Evolutionary conservation across 2,329 filamentous ascomycete genomes (phyloP).

Genomic region (Ceratocystis alfenasii): DNA sequence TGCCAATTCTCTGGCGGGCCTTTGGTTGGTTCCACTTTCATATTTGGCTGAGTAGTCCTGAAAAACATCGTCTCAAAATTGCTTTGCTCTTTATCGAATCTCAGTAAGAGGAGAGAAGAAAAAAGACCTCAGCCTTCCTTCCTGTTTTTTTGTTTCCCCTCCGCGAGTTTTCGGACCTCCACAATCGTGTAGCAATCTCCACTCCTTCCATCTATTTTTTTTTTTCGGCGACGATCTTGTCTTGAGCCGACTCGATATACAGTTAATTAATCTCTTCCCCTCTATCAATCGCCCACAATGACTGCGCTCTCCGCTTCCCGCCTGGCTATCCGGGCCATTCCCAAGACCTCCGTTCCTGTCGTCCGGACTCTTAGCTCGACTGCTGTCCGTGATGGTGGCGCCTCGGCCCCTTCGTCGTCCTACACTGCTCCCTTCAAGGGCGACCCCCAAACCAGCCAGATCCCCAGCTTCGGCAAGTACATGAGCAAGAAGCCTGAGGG

Average conservation of each 20-base stretch:
- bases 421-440: conserved; percentile 56
- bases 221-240: conserved; percentile 9
- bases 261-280: conserved; percentile 6
- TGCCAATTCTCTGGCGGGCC: conserved; percentile 12
- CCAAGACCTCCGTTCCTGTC: conserved; percentile 32
- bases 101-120: conserved; percentile 24
- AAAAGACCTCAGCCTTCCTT: conserved; percentile 40
- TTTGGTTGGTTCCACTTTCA: conserved; percentile 10
- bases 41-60: background rate
- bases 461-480: conserved; percentile 87
- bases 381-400: conserved; percentile 33
- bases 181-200: conserved; percentile 22
- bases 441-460: conserved; percentile 48
- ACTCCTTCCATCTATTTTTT: conserved; percentile 10
- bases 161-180: conserved; percentile 25
- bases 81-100: background rate
- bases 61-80: conserved; percentile 18
- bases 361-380: conserved; percentile 47
- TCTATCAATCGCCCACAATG: conserved; percentile 39
- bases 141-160: conserved; percentile 21
- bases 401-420: conserved; percentile 34
- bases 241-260: background rate
- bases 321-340: conserved; percentile 51
- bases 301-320: conserved; percentile 58
- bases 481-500: conserved; percentile 54